Base-by-base conservation (phyloP, 2,329 filamentous ascomycete genomes). In the Colletotrichum cereale region DNA sequence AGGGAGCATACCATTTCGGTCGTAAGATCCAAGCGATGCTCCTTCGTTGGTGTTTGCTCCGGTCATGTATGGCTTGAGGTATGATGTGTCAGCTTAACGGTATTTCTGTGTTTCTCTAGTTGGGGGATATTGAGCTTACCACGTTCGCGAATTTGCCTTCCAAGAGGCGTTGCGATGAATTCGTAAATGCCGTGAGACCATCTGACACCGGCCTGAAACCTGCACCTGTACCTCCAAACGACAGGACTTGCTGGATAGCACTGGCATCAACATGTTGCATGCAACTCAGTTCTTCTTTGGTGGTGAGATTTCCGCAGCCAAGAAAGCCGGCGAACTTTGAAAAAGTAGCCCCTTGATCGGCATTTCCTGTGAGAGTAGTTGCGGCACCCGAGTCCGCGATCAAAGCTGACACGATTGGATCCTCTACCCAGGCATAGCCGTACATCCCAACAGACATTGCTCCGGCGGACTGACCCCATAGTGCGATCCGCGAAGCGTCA, bases 401-500 rank as follows among this genome's bases (percentile, higher is more conserved):
- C 6, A 71, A 29, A 16, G 63, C 63, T 12, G 62, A 26, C 2
- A 71, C 63, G 26, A 71, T 67, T 36, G 67, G 67, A 18, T 61
- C 67, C 7, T 71, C 56, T 16, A 52, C 38, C 53, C 56, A 71
- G 16, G 67, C 67, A 18, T 71, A 62, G 16, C 63, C 62, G 31
- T 71, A 71, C 62, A 66, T 66, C 24, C 63, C 67, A 5, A 67
- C 67, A 44, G 67, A 61, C 56, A 56, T 62, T 24, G 44, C 57
- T 26, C 65, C 65, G 1, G 65, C 65, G 26, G 65, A 67, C 34
- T 67, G 65, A 18, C 50, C 69, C 69, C 64, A 76, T 2, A 75
- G 71, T 24, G 75, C 78, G n/a, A 74, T 66, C 57, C 60, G 66
- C 21, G 68, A 53, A 16, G 72, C 61, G 12, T 77, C 76, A 18